Base-by-base conservation (phyloP, 306 rosid genomes). In the Notholithocarpus densiflorus region DNA sequence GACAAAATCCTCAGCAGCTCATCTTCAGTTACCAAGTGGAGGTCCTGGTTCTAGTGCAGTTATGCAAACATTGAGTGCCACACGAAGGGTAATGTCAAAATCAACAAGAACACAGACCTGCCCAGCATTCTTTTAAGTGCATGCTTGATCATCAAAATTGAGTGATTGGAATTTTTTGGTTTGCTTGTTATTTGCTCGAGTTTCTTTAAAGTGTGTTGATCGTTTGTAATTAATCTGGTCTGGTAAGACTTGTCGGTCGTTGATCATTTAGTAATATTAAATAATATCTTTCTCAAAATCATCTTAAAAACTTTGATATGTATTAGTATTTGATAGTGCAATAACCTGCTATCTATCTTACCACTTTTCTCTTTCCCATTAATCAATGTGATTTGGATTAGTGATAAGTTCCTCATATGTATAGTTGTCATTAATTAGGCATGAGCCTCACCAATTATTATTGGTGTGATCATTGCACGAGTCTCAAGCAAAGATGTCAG, bases 21-120 rank as follows among this genome's bases (percentile, higher is more conserved):
- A 88, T 27, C 75, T 45, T 72, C 89, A 88, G 78, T 71, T 82
- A 68, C 54, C 86, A 71, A 84, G 84, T 83, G 97, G 93, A 81
- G 85, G 84, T 74, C 86, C 87, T 74, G 78, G 84, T 74, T 87
- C 91, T 68, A 77, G 81, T 57, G 85, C 87, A 24, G 77, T 85
- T 77, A 74, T 79, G 84, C 92, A 84, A 74, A 56, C 86, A 6
- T 73, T 78, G 51, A 86, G 89, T 77, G 90, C 86, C 80, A 69
- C 87, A 34, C 85, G 87, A 84, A 82, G 71, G 90, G 90, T 89
- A 82, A 76, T 54, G 75, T 26, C 37, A 18, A 19, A 68, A 31
- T 31, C n/a, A 18, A 64, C 31, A 64, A 64, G 45, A 29, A 26
- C 70, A 31, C 21, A 64, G 19, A 15, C 70, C 18, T 64, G 70